A percentile compares a stretch with the other conserved stretches of the same genome.
These are phyloP conservation scores for Clathrospora elynae DNA, from an alignment of 2,329 filamentous ascomycete genomes.

Conservation along the genomic window DNA sequence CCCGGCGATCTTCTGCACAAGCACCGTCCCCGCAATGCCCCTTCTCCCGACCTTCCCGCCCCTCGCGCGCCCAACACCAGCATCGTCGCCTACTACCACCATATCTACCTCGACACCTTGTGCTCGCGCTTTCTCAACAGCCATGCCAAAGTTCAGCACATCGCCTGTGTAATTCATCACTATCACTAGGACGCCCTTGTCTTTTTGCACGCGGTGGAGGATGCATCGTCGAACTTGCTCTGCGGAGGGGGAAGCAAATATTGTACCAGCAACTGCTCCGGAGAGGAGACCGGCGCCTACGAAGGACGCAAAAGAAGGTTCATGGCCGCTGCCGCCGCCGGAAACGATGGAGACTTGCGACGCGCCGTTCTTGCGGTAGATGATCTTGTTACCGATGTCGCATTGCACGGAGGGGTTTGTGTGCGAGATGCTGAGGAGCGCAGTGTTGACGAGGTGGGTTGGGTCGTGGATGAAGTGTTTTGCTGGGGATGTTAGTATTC, in stretches of 20 bases:
- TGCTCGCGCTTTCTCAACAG: slow-evolving; percentile 87
- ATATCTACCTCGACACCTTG: slow-evolving; percentile 80
- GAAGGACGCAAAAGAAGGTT: slow-evolving; percentile 84
- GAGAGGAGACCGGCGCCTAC: slow-evolving; percentile 81
- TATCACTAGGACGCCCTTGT: slow-evolving; percentile 80
- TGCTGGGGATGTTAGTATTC: slow-evolving; percentile 28
- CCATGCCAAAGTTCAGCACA: slow-evolving; percentile 89
- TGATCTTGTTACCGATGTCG: slow-evolving; percentile 78
- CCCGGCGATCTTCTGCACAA: slow-evolving; percentile 89
- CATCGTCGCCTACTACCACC: slow-evolving; percentile 90
- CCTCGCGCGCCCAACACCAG: slow-evolving; percentile 79
- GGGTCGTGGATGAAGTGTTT: slow-evolving; percentile 94
- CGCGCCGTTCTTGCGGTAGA: slow-evolving; percentile 32
- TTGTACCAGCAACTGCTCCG: slow-evolving; percentile 82
- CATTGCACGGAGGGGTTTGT: slow-evolving; percentile 84
- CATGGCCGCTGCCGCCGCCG: slow-evolving; percentile 88
- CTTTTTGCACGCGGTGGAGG: slow-evolving; percentile 70
- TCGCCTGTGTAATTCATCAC: slow-evolving; percentile 89
- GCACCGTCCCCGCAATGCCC: slow-evolving; percentile 87
- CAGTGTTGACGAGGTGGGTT: slow-evolving; percentile 74
- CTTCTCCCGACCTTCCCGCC: slow-evolving; percentile 91
- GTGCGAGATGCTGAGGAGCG: slow-evolving; percentile 76
- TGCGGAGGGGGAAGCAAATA: slow-evolving; percentile 80
- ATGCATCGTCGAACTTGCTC: slow-evolving; percentile 83
- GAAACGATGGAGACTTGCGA: slow-evolving; percentile 79